Evolutionary conservation across 768 basidiomycete species (phyloP), one percentile per base, ranked within the genome.

Genomic region (Sarcodon aspratus): DNA sequence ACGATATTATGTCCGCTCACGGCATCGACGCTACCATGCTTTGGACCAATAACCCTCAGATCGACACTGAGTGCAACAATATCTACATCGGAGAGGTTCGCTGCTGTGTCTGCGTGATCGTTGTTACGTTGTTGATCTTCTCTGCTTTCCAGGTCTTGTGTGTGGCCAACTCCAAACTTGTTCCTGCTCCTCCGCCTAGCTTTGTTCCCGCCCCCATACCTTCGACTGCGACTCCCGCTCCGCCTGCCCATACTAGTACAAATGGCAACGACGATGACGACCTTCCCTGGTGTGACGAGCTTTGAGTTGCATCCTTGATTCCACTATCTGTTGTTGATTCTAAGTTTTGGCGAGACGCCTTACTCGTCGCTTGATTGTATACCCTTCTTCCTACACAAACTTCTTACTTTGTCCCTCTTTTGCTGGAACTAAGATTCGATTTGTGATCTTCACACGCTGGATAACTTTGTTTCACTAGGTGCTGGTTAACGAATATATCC

Each of bases 31-130:
- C 55, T 21, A 76, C 76, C 35, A 69, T 78, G 5, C 68, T 91
- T 32, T 68, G 61, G 59, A 12, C 54, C 50, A 88, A 89, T 76
- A 91, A 91, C 75, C 87, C 85, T 15, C 80, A 87, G 63, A 70
- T 89, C 55, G 53, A 77, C 56, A 2, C 43, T 0, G 66, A 60
- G 0, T 84, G 79, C 63, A 64, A 55, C 54, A 88, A 88, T 69
- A 68, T 90, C 61, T 86, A 87, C 64, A 59, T 82, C 50, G 85
- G 80, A 58, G 82, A 88, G 76, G 86, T 83, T 45, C 54, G 54
- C 56, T 27, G 21, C 21, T 27, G n/a, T 45, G 27, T 7, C 11
- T 21, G 7, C 46, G 27, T 52, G 35, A 32, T 18, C 13, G 9
- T 5, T 27, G 5, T 27, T 27, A 27, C 21, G 21, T 27, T 27